Evolutionary conservation across 352 stramenopile genomes (phyloP), one percentile per base, ranked within the genome.

Genomic region (Phytophthora sp.): DNA sequence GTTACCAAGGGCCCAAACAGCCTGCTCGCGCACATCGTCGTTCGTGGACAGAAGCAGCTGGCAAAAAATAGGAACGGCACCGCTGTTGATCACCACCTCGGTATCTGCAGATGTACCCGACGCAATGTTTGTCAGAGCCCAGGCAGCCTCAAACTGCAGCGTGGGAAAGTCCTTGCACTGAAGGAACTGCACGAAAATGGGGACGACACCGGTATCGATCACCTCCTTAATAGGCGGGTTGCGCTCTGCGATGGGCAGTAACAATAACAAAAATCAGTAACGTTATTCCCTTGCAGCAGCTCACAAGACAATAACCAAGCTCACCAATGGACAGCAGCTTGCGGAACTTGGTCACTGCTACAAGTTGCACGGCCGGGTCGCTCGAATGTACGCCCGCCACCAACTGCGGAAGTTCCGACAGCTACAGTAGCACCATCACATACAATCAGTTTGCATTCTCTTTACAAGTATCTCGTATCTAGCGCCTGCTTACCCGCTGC

Each of bases 41-140:
- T 99, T 98, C 42, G 95, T 97, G 35, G 91, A 98, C 13, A 95
- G 76, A 12, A 99, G 82, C 26, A 99, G 71, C 61, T 97, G 82
- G 46, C 98, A 97, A 77, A 99, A 99, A 67, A 99, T 98, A 31
- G 97, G 97, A 41, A 99, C 96, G 3, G 98, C 97, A 44, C 97
- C 97, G 53, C 96, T 80, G 51, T 99, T 89, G 73, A 99, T 99
- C 24, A 99, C 97, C 30, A 99, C 91, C 36, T 96, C 91, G 8
- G 98, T 99, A 78, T 99, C 94, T 12, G 99, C 93, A 44, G 93
- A 98, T 8, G 97, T 99, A 44, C 98, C 98, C 23, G 93, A 99
- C 13, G 97, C 97, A 77, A 99, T 99, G 79, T 99, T 99, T 30
- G 98, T 99, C n/a, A 99, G 79, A 29, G 97, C 96, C 98, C 98